A percentile compares a stretch with the other conserved stretches of the same genome.
Evolutionary conservation across 768 basidiomycete genomes (phyloP).

Genomic region (Russula vinacea): DNA sequence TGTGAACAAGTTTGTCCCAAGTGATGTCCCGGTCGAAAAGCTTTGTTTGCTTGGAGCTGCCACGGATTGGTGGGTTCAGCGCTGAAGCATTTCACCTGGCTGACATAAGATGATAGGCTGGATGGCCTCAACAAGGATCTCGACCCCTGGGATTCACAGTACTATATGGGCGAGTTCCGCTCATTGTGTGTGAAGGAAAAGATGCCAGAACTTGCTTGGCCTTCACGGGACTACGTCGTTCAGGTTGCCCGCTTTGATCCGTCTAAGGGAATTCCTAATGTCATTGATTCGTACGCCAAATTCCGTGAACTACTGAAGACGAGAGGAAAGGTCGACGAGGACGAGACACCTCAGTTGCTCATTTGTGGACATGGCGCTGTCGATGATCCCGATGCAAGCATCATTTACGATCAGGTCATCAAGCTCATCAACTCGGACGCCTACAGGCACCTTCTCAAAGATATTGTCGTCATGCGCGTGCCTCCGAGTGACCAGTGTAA

Average conservation of each 20-base stretch:
- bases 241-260: constrained; percentile 97
- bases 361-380: constrained; percentile 90
- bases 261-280: constrained; percentile 75
- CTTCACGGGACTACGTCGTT: constrained; percentile 77
- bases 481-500: constrained; percentile 82
- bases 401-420: constrained; percentile 80
- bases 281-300: constrained; percentile 82
- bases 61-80: constrained; percentile 67
- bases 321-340: constrained; percentile 42
- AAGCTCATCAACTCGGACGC: constrained; percentile 46
- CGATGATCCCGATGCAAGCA: constrained; percentile 92
- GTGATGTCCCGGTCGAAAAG: constrained; percentile 70
- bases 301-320: constrained; percentile 64
- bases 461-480: constrained; percentile 49
- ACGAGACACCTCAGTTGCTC: constrained; percentile 70
- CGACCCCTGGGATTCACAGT: constrained; percentile 75
- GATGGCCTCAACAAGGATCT: constrained; percentile 95
- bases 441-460: constrained; percentile 42
- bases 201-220: constrained; percentile 78
- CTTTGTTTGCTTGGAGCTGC: constrained; percentile 75
- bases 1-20: constrained; percentile 90
- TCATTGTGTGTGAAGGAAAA: constrained; percentile 72
- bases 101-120: constrained; percentile 47
- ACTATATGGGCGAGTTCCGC: constrained; percentile 87
- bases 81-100: constrained; percentile 3